These are phyloP conservation scores for Ceratocystiopsis minuta DNA, from an alignment of 2,329 filamentous ascomycete species.

Conservation along the genomic window DNA sequence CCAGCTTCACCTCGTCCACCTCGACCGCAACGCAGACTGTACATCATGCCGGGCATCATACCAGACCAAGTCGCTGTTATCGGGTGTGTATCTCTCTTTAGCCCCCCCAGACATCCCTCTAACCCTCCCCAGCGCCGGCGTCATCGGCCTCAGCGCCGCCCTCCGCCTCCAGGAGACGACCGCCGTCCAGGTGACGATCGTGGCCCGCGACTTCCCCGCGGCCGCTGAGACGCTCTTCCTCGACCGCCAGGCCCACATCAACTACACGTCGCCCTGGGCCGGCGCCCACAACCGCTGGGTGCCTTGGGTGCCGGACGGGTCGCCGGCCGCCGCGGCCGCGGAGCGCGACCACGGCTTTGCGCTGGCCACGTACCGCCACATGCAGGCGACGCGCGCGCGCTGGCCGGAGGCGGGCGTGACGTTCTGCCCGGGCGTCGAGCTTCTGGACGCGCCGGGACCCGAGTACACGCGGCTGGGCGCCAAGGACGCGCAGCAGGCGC, in stretches of 20 bases:
- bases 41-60: too few relatives aligned
- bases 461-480: conserved; percentile 17
- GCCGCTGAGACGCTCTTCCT: conserved; percentile 24
- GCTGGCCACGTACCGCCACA: conserved; percentile 23
- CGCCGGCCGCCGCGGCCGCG: conserved; percentile 11
- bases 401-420: conserved; percentile 27
- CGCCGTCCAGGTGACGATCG: conserved; percentile 19
- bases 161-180: conserved; percentile 23
- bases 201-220: conserved; percentile 28
- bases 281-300: conserved; percentile 38
- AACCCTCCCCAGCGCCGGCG: conserved; percentile 27
- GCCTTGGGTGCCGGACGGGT: conserved; percentile 17
- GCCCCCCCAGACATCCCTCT: not conserved
- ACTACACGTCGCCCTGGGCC: conserved; percentile 40
- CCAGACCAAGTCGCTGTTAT: conserved; percentile 3
- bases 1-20: too few relatives aligned
- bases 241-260: conserved; percentile 21
- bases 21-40: too few relatives aligned
- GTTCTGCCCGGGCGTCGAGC: conserved; percentile 30
- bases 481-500: conserved; percentile 15
- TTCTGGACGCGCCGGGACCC: conserved; percentile 26
- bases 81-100: conserved; percentile 1
- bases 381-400: conserved; percentile 16
- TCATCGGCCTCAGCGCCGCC: conserved; percentile 32
- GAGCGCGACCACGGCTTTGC: conserved; percentile 25